Evolutionary conservation across 2,329 filamentous ascomycete species (phyloP).

Genomic region (Alternaria ethzedia): DNA sequence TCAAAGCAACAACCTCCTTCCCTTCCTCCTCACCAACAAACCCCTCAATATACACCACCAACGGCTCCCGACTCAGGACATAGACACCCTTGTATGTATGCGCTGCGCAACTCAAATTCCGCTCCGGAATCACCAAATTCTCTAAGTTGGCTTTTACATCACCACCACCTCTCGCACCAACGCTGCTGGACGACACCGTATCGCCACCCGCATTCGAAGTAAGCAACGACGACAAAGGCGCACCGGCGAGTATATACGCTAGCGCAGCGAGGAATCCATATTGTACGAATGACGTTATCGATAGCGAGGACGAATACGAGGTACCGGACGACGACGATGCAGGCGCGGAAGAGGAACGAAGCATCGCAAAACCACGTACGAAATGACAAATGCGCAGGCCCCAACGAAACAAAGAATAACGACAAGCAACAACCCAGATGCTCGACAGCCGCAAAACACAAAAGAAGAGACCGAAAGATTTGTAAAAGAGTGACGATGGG

Average conservation of each 20-base stretch:
- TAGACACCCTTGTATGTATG: slow-evolving; percentile 52
- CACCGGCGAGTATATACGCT: slow-evolving; percentile 46
- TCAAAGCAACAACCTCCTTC: slow-evolving; percentile 59
- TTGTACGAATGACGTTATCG: slow-evolving; percentile 35
- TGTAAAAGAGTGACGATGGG: background rate
- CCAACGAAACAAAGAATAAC: background rate
- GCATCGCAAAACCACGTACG: background rate
- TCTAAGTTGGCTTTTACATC: slow-evolving; percentile 40
- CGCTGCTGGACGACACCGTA: background rate
- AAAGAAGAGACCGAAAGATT: background rate
- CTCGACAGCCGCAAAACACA: background rate
- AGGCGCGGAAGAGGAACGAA: slow-evolving; percentile 8
- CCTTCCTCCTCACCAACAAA: slow-evolving; percentile 60
- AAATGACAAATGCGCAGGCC: background rate
- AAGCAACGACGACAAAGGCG: slow-evolving; percentile 33
- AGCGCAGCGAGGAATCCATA: slow-evolving; percentile 38
- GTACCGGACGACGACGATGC: background rate
- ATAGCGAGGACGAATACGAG: slow-evolving; percentile 15
- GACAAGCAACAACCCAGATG: background rate
- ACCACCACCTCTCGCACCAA: background rate
- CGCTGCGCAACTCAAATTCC: slow-evolving; percentile 46
- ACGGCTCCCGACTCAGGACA: slow-evolving; percentile 59
- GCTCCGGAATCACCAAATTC: slow-evolving; percentile 50
- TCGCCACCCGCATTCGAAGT: background rate
- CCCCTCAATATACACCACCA: slow-evolving; percentile 65